These are phyloP conservation scores for Hansenula lynferdii DNA, from an alignment of 1,139 yeast species.

Conservation along the genomic window DNA sequence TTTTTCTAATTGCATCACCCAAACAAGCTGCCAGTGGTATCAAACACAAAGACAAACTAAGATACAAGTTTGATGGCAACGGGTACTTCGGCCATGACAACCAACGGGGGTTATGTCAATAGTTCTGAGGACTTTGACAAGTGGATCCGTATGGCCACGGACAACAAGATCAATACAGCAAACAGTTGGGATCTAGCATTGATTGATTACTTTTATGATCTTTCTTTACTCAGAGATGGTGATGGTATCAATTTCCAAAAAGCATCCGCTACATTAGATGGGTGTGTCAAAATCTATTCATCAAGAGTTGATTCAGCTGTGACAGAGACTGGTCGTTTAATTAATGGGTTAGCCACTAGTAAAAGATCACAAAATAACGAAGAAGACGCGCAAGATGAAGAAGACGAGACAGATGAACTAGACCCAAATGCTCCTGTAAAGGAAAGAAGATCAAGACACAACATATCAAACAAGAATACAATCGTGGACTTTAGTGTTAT, in stretches of 20 bases:
- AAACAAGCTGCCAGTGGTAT: neutral
- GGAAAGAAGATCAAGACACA: constrained; percentile 32
- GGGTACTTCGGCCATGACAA: neutral
- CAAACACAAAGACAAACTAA: neutral
- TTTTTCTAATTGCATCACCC: no score
- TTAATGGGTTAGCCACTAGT: constrained; percentile 71
- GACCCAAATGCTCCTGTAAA: constrained; percentile 30
- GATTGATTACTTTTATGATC: constrained; percentile 80
- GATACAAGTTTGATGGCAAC: neutral
- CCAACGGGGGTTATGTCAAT: constrained; percentile 14
- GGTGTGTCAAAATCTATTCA: constrained; percentile 80
- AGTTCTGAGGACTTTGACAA: constrained; percentile 31
- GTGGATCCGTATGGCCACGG: constrained; percentile 33
- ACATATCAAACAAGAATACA: constrained; percentile 39
- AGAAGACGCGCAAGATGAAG: constrained; percentile 21
- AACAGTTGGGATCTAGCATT: constrained; percentile 81
- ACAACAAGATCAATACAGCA: constrained; percentile 53
- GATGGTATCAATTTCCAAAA: constrained; percentile 68
- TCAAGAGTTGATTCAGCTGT: constrained; percentile 91
- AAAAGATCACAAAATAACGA: constrained; percentile 15
- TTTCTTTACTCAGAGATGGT: constrained; percentile 54
- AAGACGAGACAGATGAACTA: constrained; percentile 24
- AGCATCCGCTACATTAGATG: constrained; percentile 79
- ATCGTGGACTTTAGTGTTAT: constrained; percentile 56
- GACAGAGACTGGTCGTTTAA: constrained; percentile 79